Evolutionary conservation across 208 protist genomes (phyloP).

Genomic region (Phytomonas sp.): DNA sequence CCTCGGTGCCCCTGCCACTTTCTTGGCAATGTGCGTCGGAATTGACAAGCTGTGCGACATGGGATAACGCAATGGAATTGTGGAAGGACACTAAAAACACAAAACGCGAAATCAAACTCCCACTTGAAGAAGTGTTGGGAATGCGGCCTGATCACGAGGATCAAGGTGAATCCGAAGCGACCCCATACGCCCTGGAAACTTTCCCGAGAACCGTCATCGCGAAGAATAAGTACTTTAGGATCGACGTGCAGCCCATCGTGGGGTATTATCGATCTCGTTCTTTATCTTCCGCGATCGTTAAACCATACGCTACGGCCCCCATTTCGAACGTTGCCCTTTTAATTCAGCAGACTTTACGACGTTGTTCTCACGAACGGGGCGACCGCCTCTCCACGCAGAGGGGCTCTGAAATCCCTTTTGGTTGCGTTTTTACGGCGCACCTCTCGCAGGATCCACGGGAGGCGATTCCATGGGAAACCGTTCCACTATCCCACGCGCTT

Average conservation of each 20-base stretch:
- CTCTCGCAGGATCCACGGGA: background rate
- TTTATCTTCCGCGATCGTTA: background rate
- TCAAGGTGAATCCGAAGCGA: background rate
- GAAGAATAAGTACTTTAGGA: background rate
- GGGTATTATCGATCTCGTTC: background rate
- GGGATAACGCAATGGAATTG: background rate
- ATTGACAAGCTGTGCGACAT: background rate
- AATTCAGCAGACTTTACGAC: background rate
- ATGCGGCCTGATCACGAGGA: background rate
- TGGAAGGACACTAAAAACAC: background rate
- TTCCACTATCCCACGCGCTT: background rate
- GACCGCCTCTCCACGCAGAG: constrained; percentile 10
- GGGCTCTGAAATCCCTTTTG: constrained; percentile 8
- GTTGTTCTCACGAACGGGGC: background rate
- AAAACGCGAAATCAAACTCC: background rate
- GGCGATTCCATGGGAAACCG: background rate
- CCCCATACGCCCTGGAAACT: background rate
- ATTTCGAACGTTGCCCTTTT: background rate
- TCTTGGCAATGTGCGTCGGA: background rate
- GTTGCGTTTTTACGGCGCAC: background rate
- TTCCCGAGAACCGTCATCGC: background rate
- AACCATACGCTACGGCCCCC: background rate
- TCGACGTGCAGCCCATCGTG: background rate
- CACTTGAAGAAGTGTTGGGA: background rate
- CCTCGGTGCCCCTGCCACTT: background rate